These are phyloP conservation scores for Leptodontidium sp. DNA, from an alignment of 2,329 filamentous ascomycete species.

Conservation along the genomic window DNA sequence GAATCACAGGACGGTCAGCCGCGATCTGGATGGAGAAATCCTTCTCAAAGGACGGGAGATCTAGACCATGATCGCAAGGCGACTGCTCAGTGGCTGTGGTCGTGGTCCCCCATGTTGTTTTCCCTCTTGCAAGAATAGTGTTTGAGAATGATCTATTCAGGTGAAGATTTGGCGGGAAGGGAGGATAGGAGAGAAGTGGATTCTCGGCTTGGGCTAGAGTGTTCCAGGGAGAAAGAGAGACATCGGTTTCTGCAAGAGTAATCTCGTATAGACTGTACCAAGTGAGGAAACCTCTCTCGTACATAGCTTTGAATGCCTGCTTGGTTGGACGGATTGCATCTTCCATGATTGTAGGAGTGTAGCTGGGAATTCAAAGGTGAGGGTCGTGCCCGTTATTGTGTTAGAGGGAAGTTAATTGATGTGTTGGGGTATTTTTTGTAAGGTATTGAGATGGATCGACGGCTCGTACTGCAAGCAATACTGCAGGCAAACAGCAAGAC, in stretches of 20 bases:
- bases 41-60: constrained; percentile 39
- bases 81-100: constrained; percentile 9
- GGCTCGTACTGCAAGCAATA: neutral
- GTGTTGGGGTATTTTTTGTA: neutral
- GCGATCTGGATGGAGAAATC: constrained; percentile 38
- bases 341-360: constrained; percentile 25
- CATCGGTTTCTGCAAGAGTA: constrained; percentile 31
- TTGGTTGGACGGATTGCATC: constrained; percentile 42
- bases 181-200: constrained; percentile 36
- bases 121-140: constrained; percentile 36
- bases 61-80: constrained; percentile 28
- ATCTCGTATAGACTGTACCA: constrained; percentile 41
- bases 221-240: constrained; percentile 31
- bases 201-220: constrained; percentile 32
- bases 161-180: constrained; percentile 37
- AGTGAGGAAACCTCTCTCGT: constrained; percentile 43
- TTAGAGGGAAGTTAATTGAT: neutral
- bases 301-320: constrained; percentile 40
- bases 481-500: no score
- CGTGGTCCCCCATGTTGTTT: constrained; percentile 36
- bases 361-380: neutral
- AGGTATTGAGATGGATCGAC: no score
- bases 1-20: constrained; percentile 34
- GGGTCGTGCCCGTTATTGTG: no score
- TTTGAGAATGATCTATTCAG: constrained; percentile 39